These are phyloP conservation scores for Verticillium tricorpus DNA, from an alignment of 2,329 filamentous ascomycete species.

Conservation along the genomic window DNA sequence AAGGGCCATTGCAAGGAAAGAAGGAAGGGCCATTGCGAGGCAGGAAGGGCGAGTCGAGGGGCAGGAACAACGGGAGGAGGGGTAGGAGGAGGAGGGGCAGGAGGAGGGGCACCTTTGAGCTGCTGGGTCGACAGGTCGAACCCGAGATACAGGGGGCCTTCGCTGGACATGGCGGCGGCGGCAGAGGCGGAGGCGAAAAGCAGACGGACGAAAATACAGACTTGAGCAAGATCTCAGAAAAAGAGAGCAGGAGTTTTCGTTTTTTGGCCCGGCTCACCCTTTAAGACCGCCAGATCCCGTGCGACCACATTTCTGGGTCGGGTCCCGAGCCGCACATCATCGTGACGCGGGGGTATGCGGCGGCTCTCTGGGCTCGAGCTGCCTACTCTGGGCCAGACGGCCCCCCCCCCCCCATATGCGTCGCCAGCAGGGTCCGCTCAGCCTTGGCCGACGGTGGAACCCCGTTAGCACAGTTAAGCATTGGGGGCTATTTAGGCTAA, in stretches of 20 bases:
- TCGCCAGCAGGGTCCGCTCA: too few relatives aligned
- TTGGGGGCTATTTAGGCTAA: neutral
- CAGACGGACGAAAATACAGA: neutral
- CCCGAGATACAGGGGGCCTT: constrained; percentile 71
- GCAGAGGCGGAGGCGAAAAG: neutral
- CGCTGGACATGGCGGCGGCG: neutral
- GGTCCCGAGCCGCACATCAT: neutral
- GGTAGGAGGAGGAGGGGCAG: neutral
- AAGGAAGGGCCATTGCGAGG: neutral
- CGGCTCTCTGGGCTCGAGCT: neutral
- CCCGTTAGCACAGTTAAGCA: too few relatives aligned
- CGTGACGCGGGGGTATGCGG: neutral
- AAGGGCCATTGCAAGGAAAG: neutral
- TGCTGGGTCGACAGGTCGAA: constrained; percentile 97
- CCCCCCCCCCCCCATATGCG: too few relatives aligned
- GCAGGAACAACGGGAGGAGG: neutral
- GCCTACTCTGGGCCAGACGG: too few relatives aligned
- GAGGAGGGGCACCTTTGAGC: constrained; percentile 65
- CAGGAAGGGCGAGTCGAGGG: neutral
- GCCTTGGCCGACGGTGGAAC: too few relatives aligned
- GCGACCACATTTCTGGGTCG: neutral
- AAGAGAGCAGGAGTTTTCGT: neutral
- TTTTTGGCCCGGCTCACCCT: neutral
- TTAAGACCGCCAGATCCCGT: neutral
- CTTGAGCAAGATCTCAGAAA: neutral